Conservation (phyloP, 306 rosid species). For the Acacia confusa region DNA sequence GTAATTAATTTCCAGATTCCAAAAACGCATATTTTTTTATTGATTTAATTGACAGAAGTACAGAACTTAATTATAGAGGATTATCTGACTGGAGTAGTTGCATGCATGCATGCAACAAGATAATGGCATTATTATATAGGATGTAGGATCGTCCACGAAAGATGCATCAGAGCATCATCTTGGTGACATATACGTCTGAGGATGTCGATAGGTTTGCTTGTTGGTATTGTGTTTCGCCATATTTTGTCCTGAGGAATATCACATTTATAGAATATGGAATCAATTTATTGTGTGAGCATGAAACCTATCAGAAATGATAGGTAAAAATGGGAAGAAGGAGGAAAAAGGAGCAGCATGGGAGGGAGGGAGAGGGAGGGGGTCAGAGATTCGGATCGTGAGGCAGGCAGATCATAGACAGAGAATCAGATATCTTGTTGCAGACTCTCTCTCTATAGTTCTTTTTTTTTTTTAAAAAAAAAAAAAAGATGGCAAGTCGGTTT, state of each 20-base stretch:
- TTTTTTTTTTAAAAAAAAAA: background rate
- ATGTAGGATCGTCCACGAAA: background rate
- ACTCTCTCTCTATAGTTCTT: background rate
- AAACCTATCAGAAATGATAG: background rate
- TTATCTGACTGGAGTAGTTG: background rate
- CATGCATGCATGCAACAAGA: background rate
- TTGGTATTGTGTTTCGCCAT: background rate
- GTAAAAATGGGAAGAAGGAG: background rate
- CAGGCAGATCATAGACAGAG: slow-evolving; percentile 42
- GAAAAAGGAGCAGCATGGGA: background rate
- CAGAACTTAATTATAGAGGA: background rate
- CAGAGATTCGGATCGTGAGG: slow-evolving; percentile 50
- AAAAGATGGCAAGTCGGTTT: background rate
- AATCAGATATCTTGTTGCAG: slow-evolving; percentile 41
- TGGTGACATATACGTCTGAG: background rate
- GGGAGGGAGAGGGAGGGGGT: background rate
- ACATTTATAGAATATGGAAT: no score
- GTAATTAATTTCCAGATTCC: background rate
- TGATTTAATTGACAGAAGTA: background rate
- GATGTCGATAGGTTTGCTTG: background rate
- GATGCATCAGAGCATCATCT: background rate
- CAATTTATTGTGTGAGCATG: background rate
- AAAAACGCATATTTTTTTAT: background rate
- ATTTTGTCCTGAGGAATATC: background rate
- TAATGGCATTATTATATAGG: background rate